These are phyloP conservation scores for Leishmania guyanensis DNA, from an alignment of 208 protist species.

Conservation along the genomic window DNA sequence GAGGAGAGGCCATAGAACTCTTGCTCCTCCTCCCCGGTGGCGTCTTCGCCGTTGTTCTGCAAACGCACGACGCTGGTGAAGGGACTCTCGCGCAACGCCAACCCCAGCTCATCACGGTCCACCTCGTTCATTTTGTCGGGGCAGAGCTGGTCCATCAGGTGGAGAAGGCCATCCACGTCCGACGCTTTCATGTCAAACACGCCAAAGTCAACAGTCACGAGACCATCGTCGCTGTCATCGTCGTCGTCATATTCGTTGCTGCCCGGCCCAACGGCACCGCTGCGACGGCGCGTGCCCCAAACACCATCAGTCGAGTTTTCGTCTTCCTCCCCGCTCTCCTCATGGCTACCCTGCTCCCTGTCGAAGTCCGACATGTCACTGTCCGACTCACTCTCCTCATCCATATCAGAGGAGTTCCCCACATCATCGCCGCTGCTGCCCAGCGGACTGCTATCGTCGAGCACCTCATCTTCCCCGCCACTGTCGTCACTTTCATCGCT, in stretches of 20 bases:
- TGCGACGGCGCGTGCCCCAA: background rate
- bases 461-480: constrained; percentile 5
- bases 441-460: background rate
- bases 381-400: constrained; percentile 9
- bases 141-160: constrained; percentile 86
- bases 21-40: constrained; percentile 62
- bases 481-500: constrained; percentile 1
- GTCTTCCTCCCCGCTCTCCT: constrained; percentile 26
- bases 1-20: constrained; percentile 84
- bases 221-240: constrained; percentile 34
- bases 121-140: constrained; percentile 88
- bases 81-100: constrained; percentile 58
- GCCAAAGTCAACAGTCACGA: constrained; percentile 88
- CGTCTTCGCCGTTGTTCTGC: constrained; percentile 45
- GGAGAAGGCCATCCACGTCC: constrained; percentile 72
- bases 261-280: background rate
- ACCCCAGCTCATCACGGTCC: constrained; percentile 78
- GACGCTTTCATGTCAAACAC: constrained; percentile 78
- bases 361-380: constrained; percentile 15
- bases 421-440: background rate
- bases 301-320: background rate
- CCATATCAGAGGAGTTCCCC: background rate
- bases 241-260: constrained; percentile 39
- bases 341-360: constrained; percentile 15
- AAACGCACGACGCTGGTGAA: constrained; percentile 82